A percentile compares a stretch with the other conserved stretches of the same genome.
phyloP scores from a whole-genome alignment of 2,329 filamentous ascomycete species.

The Verticillium albo-atrum region DNA sequence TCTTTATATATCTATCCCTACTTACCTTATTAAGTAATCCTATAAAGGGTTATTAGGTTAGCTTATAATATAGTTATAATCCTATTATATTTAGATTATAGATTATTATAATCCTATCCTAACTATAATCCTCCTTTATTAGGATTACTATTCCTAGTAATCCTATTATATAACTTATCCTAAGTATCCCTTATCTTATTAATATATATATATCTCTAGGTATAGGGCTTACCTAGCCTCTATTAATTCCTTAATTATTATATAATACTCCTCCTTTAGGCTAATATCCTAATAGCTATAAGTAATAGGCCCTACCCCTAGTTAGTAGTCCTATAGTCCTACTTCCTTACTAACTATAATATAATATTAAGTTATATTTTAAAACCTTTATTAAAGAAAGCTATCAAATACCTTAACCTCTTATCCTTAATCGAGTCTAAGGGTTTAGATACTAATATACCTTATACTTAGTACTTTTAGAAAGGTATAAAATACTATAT shows the following conservation, averaged over 20 bases:
- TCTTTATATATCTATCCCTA: not conserved
- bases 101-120: not conserved
- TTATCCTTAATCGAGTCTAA: not conserved
- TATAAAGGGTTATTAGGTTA: not conserved
- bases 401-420: not conserved
- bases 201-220: not conserved
- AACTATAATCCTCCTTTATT: not conserved
- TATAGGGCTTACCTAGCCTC: not conserved
- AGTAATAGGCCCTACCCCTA: not conserved
- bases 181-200: not conserved
- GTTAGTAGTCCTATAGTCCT: not conserved
- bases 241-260: not conserved
- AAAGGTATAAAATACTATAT: not conserved
- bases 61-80: not conserved
- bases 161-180: not conserved
- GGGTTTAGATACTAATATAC: not conserved
- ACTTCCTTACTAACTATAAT: not conserved
- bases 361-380: not conserved
- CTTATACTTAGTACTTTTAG: not conserved
- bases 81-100: not conserved
- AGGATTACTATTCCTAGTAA: not conserved
- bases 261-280: not conserved
- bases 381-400: not conserved
- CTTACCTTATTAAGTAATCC: not conserved
- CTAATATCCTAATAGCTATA: constrained; percentile 1